Percentiles rank a stretch among this genome's conserved stretches.
Evolutionary conservation across 495 filamentous ascomycete species (phyloP).

Genomic region (Xylaria nigripes): DNA sequence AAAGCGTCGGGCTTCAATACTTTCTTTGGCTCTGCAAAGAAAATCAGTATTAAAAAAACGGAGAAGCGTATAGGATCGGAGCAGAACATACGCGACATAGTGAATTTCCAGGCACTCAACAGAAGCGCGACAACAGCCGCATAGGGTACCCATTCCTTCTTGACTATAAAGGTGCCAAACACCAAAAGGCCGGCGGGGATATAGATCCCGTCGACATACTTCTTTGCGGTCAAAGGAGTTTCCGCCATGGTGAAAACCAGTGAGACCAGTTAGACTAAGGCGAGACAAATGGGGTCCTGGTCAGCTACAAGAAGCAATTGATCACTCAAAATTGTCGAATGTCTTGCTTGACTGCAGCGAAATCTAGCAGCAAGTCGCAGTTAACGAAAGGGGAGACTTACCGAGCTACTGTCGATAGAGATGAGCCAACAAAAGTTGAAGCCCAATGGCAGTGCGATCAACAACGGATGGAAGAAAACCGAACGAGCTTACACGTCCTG

Average conservation of each 20-base stretch:
- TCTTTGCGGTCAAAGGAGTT: constrained; percentile 23
- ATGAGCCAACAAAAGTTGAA: neutral
- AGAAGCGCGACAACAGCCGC: constrained; percentile 56
- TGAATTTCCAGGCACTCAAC: constrained; percentile 58
- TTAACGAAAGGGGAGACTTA: neutral
- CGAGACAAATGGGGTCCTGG: neutral
- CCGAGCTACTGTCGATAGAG: neutral
- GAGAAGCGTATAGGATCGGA: neutral
- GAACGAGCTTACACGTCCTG: neutral
- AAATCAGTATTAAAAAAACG: constrained; percentile 20
- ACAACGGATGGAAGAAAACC: neutral
- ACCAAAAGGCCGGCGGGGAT: constrained; percentile 78
- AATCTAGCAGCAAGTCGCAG: neutral
- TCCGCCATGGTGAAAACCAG: constrained; percentile 15
- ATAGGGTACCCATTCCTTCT: constrained; percentile 67
- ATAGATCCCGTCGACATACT: constrained; percentile 64
- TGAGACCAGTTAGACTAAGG: neutral
- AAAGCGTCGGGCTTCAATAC: constrained; percentile 79
- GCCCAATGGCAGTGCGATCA: neutral
- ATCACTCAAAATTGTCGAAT: neutral
- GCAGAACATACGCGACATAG: constrained; percentile 43
- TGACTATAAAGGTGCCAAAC: constrained; percentile 64
- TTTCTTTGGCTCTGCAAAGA: constrained; percentile 55
- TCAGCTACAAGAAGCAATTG: neutral
- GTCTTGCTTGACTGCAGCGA: neutral